Base-by-base conservation (phyloP, 2,329 filamentous ascomycete species). In the Fusarium praegraminearum region DNA sequence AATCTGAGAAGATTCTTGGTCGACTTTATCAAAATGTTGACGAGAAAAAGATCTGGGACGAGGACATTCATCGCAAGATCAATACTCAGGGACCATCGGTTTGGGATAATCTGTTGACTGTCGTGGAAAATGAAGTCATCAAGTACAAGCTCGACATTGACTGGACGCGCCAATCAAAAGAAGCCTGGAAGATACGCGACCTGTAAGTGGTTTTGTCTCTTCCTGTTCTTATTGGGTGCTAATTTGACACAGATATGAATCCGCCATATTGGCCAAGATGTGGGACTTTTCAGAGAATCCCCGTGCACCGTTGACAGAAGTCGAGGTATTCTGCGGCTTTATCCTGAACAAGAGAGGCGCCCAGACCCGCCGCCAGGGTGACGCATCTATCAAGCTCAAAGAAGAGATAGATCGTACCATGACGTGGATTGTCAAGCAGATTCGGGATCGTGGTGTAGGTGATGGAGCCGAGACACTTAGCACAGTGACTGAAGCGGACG, bases 21-120 rank as follows among this genome's bases (percentile, higher is more conserved):
- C 78, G 84, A 7, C 81, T 97, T 0, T 96, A 92, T 75, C 87
- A 92, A 3, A 86, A 84, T 0, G 89, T 97, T 13, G 88, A 97
- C 70, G 93, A 96, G 77, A 83, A 84, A 46, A 84, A 85, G 54
- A 91, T 94, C 44, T 90, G 90, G 82, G 71, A 78, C 11, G 76
- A 85, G 7, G 78, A 89, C 18, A 83, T 86, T 40, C 80, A 77
- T 45, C 74, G 75, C 16, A 70, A 51, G 1, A 67, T 77, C 6
- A 72, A 69, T 10, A 72, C 51, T 13, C 62, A 49, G 3, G 78
- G 78, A 0, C 60, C 73, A 1, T 79, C 80, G 0, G 79, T 87
- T 4, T 87, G 85, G 83, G 76, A 81, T 4, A 75, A 80, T 9
- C 62, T 88, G 1, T 54, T 83, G 5, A 52, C 38, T 0, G 68